Conservation (phyloP, 2,329 filamentous ascomycete species). For the Eutypella sp. region DNA sequence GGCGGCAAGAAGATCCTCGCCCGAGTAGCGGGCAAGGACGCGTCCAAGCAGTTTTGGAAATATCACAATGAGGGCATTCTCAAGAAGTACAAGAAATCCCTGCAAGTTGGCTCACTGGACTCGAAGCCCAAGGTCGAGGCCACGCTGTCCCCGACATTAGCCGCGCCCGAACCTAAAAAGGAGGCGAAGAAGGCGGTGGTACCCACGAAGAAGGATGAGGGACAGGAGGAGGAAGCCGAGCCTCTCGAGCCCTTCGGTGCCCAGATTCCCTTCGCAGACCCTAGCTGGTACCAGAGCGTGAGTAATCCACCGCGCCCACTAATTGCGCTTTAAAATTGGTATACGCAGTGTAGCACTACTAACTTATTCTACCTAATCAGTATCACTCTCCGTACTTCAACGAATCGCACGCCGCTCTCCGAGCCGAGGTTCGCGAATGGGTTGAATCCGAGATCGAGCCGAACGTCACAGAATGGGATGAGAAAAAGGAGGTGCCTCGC, state of each 20-base stretch:
- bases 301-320: slow-evolving; percentile 32
- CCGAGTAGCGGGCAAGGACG: slow-evolving; percentile 60
- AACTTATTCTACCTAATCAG: slow-evolving; percentile 38
- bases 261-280: slow-evolving; percentile 86
- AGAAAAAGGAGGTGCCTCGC: slow-evolving; percentile 83
- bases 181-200: slow-evolving; percentile 31
- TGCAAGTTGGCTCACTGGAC: slow-evolving; percentile 84
- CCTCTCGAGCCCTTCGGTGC: slow-evolving; percentile 80
- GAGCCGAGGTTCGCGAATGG: slow-evolving; percentile 88
- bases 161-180: slow-evolving; percentile 34
- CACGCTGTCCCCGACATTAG: slow-evolving; percentile 43
- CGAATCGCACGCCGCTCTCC: slow-evolving; percentile 84
- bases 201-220: slow-evolving; percentile 28
- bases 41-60: slow-evolving; percentile 65
- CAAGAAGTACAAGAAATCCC: slow-evolving; percentile 75
- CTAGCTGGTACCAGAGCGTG: slow-evolving; percentile 91
- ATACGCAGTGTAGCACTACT: background rate
- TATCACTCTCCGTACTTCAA: slow-evolving; percentile 98
- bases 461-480: slow-evolving; percentile 92
- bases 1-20: slow-evolving; percentile 62
- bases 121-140: slow-evolving; percentile 68
- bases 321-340: background rate
- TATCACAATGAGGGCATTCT: slow-evolving; percentile 82
- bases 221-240: slow-evolving; percentile 56
- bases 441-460: slow-evolving; percentile 86